A percentile compares a stretch with the other conserved stretches of the same genome.
phyloP scores from a whole-genome alignment of 129 eudicot species.

The Flaveria linearis region DNA sequence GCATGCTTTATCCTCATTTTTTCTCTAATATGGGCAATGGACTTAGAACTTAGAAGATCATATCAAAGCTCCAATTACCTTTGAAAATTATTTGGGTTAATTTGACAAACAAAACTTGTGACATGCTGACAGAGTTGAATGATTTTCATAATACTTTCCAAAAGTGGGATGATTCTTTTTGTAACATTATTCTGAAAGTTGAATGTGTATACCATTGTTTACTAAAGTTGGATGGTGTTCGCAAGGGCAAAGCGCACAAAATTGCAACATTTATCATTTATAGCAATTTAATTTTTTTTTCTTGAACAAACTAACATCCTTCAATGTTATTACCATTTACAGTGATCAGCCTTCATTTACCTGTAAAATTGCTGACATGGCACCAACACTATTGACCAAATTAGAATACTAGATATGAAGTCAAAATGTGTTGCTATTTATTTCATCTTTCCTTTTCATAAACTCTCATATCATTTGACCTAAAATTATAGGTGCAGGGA shows the following conservation, averaged over 20 bases:
- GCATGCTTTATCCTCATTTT: background rate
- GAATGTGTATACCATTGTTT: background rate
- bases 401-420: background rate
- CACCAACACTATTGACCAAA: too few species aligned
- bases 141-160: background rate
- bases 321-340: background rate
- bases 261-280: too few species aligned
- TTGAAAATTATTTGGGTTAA: background rate
- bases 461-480: slow-evolving; percentile 11
- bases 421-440: background rate
- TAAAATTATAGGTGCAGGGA: slow-evolving; percentile 75
- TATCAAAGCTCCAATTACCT: background rate
- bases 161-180: background rate
- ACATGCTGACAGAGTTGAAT: background rate
- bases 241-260: too few species aligned
- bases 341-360: background rate
- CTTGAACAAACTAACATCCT: background rate
- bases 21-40: background rate
- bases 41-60: background rate
- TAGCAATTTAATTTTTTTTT: background rate
- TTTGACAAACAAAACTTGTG: background rate
- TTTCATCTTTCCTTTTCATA: background rate
- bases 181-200: background rate
- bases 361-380: background rate
- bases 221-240: too few species aligned